These are phyloP conservation scores for Epicoccum nigrum DNA, from an alignment of 2,329 filamentous ascomycete species.

Conservation along the genomic window DNA sequence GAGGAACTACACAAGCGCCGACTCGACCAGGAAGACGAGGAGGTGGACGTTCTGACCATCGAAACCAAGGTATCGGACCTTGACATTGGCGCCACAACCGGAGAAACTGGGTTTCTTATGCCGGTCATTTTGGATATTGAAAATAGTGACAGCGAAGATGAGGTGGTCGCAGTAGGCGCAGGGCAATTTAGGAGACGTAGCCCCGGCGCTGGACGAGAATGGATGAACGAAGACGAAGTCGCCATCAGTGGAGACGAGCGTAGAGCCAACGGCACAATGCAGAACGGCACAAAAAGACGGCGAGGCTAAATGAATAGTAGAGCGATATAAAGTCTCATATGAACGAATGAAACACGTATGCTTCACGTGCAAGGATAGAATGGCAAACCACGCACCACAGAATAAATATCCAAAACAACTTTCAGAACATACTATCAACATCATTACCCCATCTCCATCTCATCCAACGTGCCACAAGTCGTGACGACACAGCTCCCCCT, in stretches of 20 bases:
- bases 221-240: conserved; percentile 63
- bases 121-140: conserved; percentile 92
- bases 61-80: conserved; percentile 63
- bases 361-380: background rate
- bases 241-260: conserved; percentile 47
- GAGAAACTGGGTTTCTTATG: conserved; percentile 75
- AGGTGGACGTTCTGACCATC: conserved; percentile 85
- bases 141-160: conserved; percentile 94
- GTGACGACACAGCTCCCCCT: too few relatives aligned
- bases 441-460: too few relatives aligned
- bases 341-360: too few relatives aligned
- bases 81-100: conserved; percentile 53
- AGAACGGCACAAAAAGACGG: conserved; percentile 46
- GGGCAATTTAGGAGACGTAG: conserved; percentile 90
- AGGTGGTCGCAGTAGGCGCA: conserved; percentile 69
- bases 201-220: conserved; percentile 73
- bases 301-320: conserved; percentile 21
- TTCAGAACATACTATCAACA: too few relatives aligned
- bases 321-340: background rate
- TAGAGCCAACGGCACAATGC: conserved; percentile 38
- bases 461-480: too few relatives aligned
- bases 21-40: conserved; percentile 89
- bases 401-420: background rate
- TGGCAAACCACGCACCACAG: background rate
- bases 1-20: conserved; percentile 92